A percentile compares a stretch with the other conserved stretches of the same genome.
These are phyloP conservation scores for Angophora floribunda DNA, from an alignment of 345 rosid genomes.

Conservation along the genomic window DNA sequence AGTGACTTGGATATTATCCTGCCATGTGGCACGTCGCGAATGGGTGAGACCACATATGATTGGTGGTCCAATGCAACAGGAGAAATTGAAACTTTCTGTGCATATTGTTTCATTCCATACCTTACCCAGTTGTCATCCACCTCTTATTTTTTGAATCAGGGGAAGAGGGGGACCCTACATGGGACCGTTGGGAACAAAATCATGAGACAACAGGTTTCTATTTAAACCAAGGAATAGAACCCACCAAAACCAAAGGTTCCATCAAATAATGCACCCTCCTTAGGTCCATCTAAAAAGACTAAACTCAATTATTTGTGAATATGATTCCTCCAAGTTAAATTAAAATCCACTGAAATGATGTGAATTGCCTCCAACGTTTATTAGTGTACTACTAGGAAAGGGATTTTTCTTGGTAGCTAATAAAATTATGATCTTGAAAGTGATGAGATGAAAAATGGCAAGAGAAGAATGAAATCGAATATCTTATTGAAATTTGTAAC, in stretches of 20 bases:
- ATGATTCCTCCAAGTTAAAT: not conserved
- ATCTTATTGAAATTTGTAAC: rapidly evolving
- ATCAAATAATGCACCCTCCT: not conserved
- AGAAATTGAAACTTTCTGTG: not conserved
- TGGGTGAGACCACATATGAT: not conserved
- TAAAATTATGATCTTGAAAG: not conserved
- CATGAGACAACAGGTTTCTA: not conserved
- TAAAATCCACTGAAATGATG: not conserved
- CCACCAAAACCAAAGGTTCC: not conserved
- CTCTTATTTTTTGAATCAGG: not conserved
- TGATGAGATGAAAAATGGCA: not conserved
- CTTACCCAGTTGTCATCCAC: not conserved
- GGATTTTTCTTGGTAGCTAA: not conserved
- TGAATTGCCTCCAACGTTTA: not conserved
- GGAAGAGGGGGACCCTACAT: not conserved
- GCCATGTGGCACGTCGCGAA: not conserved
- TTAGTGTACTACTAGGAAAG: not conserved
- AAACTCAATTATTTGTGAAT: not conserved
- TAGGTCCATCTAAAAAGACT: not conserved
- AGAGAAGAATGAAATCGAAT: not conserved
- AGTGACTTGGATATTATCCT: not conserved
- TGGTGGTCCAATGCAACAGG: not conserved
- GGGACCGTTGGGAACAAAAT: not conserved
- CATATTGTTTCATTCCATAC: not conserved
- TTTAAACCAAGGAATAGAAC: not conserved